A percentile compares a stretch with the other conserved stretches of the same genome.
Conservation (phyloP, 2,329 filamentous ascomycete species). For the Aureobasidium mangrovei region DNA sequence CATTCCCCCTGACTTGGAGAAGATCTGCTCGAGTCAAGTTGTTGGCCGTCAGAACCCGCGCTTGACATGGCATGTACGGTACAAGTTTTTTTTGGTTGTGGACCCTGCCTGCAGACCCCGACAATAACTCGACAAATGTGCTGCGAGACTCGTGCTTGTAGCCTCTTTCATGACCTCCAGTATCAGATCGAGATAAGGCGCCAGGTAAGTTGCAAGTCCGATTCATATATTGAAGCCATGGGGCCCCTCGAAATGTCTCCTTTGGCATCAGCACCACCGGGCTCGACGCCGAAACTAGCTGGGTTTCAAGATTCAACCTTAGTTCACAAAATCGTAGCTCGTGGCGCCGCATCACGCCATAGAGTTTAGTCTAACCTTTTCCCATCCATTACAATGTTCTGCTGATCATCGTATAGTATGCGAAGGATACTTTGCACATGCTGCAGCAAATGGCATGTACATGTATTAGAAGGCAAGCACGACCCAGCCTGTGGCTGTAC, state of each 20-base stretch:
- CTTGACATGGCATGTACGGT: too few species aligned
- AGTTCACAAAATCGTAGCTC: background rate
- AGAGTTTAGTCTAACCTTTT: background rate
- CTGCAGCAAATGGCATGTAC: background rate
- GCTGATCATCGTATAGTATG: background rate
- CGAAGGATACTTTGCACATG: background rate
- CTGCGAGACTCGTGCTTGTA: too few species aligned
- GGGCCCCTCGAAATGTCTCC: background rate
- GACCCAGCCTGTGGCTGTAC: background rate
- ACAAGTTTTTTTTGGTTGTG: background rate
- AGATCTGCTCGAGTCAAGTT: slow-evolving; percentile 5
- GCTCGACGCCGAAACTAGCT: background rate
- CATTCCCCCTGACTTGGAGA: background rate
- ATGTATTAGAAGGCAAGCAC: background rate
- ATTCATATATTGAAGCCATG: background rate
- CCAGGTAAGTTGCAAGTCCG: background rate
- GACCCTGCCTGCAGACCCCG: background rate
- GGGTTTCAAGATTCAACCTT: slow-evolving; percentile 5
- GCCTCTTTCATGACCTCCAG: background rate
- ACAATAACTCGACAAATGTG: background rate
- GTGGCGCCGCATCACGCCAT: background rate
- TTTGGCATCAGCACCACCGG: background rate
- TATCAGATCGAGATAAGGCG: background rate
- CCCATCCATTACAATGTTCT: background rate
- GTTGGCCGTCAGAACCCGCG: background rate